These are phyloP conservation scores for Pseudonectria buxi DNA, from an alignment of 2,329 filamentous ascomycete genomes.

Conservation along the genomic window DNA sequence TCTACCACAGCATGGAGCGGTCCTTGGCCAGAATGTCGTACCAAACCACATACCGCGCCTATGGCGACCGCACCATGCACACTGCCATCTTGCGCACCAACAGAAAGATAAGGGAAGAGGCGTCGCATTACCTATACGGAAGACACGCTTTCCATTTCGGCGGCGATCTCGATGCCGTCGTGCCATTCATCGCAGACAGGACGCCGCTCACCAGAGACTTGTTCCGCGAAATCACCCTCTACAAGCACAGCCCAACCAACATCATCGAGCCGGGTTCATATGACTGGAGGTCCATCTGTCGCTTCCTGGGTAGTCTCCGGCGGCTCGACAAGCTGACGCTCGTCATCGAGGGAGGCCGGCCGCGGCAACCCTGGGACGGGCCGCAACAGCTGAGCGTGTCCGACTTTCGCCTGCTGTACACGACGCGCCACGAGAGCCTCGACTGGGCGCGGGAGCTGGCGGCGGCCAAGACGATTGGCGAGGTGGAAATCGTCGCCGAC, in stretches of 20 bases:
- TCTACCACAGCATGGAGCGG: slow-evolving; percentile 36
- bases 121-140: slow-evolving; percentile 49
- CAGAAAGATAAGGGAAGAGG: slow-evolving; percentile 46
- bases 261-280: slow-evolving; percentile 29
- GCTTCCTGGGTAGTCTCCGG: slow-evolving; percentile 34
- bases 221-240: slow-evolving; percentile 44
- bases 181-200: slow-evolving; percentile 53
- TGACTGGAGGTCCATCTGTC: slow-evolving; percentile 49
- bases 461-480: slow-evolving; percentile 39
- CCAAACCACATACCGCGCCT: slow-evolving; percentile 46
- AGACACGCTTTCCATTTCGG: slow-evolving; percentile 53
- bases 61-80: slow-evolving; percentile 28
- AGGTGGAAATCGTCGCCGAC: slow-evolving; percentile 45
- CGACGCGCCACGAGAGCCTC: slow-evolving; percentile 41
- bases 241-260: slow-evolving; percentile 47
- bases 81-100: slow-evolving; percentile 39
- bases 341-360: slow-evolving; percentile 49
- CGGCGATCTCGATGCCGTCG: slow-evolving; percentile 51
- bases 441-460: slow-evolving; percentile 53
- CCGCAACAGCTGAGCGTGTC: slow-evolving; percentile 37
- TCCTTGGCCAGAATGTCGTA: slow-evolving; percentile 34
- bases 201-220: slow-evolving; percentile 40
- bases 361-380: slow-evolving; percentile 42
- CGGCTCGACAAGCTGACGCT: slow-evolving; percentile 39
- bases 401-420: slow-evolving; percentile 40